Percentiles rank a stretch among this genome's conserved stretches.
Conservation (phyloP, 495 filamentous ascomycete genomes). For the Xylaria scruposa region DNA sequence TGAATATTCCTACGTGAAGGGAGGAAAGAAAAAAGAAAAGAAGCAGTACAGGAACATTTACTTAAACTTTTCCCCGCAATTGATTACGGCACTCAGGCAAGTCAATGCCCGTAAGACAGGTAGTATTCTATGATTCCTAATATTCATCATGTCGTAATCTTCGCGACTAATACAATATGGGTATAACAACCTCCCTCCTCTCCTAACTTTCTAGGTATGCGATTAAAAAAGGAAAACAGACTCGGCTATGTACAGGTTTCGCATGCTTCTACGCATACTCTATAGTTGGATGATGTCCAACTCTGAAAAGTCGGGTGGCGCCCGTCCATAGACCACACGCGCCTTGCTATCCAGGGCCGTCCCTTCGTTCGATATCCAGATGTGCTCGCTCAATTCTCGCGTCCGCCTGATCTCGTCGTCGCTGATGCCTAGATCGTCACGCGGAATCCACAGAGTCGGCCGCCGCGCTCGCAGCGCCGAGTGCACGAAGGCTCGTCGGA, state of each 20-base stretch:
- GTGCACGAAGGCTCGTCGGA: conserved; percentile 90
- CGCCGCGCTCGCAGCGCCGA: conserved; percentile 83
- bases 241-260: conserved; percentile 11
- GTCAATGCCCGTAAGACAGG: not conserved
- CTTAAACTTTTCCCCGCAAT: no score
- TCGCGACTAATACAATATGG: not conserved
- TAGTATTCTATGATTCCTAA: not conserved
- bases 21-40: not conserved
- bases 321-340: conserved; percentile 83
- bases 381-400: conserved; percentile 74
- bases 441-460: conserved; percentile 92
- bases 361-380: conserved; percentile 95
- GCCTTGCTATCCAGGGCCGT: conserved; percentile 84
- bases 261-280: not conserved
- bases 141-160: conserved; percentile 5
- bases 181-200: conserved; percentile 4
- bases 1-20: not conserved
- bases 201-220: not conserved
- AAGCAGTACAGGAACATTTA: not conserved
- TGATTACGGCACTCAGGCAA: not conserved
- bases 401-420: conserved; percentile 90
- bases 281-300: conserved; percentile 87
- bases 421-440: conserved; percentile 87
- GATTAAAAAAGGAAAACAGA: not conserved
- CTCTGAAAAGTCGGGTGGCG: conserved; percentile 92